Conservation (phyloP, 768 basidiomycete genomes). For the Suillus cothurnatus region DNA sequence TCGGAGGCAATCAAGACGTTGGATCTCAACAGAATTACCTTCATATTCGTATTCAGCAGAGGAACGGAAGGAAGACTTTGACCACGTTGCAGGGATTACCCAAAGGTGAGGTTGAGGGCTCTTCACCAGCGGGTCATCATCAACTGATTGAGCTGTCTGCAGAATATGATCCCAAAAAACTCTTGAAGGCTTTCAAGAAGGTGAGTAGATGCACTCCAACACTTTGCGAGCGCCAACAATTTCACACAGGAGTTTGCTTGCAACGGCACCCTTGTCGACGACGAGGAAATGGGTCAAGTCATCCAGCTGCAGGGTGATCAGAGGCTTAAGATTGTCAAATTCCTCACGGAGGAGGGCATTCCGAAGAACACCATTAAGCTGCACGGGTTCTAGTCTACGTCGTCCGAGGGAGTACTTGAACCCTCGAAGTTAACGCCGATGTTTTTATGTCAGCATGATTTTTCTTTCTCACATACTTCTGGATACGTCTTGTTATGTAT, state of each 20-base stretch:
- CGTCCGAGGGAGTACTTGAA: constrained; percentile 5
- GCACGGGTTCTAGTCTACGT: constrained; percentile 73
- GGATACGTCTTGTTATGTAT: constrained; percentile 21
- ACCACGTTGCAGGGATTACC: constrained; percentile 96
- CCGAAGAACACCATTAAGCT: constrained; percentile 79
- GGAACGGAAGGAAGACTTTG: constrained; percentile 98
- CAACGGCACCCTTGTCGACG: constrained; percentile 95
- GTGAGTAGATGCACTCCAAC: constrained; percentile 36
- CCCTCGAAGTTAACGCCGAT: not conserved
- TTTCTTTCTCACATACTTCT: constrained; percentile 15
- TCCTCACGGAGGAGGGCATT: constrained; percentile 84
- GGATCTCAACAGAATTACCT: constrained; percentile 84
- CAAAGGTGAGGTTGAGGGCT: constrained; percentile 58
- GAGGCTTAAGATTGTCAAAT: constrained; percentile 84
- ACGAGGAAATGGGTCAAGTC: constrained; percentile 94
- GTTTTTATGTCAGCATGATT: constrained; percentile 15
- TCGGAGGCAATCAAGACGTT: constrained; percentile 72
- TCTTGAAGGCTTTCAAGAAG: constrained; percentile 99
- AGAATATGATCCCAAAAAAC: constrained; percentile 98
- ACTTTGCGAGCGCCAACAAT: constrained; percentile 11
- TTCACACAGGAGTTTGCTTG: constrained; percentile 87
- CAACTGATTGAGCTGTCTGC: constrained; percentile 19
- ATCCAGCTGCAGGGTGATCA: constrained; percentile 99
- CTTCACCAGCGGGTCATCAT: constrained; percentile 15
- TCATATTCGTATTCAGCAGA: constrained; percentile 97